These are phyloP conservation scores for Boletus vinaceobasis DNA, from an alignment of 768 basidiomycete species.

Conservation along the genomic window DNA sequence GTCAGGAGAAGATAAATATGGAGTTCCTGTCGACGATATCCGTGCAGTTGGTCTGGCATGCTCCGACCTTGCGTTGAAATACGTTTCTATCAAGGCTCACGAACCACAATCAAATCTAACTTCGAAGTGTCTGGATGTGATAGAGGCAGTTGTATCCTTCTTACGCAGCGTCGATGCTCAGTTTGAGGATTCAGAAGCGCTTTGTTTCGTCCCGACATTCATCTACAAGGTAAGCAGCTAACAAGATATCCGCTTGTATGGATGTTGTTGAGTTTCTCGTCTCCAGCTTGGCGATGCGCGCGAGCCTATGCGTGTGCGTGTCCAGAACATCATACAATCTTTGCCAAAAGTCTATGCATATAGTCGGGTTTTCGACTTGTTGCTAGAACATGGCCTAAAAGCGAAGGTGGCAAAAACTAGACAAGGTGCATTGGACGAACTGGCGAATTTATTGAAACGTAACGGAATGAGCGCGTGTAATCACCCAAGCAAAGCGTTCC, in stretches of 20 bases:
- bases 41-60: slow-evolving; percentile 75
- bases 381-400: slow-evolving; percentile 85
- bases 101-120: slow-evolving; percentile 89
- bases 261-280: slow-evolving; percentile 1
- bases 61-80: slow-evolving; percentile 90
- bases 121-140: slow-evolving; percentile 83
- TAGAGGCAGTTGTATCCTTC: slow-evolving; percentile 75
- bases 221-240: slow-evolving; percentile 70
- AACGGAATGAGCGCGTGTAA: slow-evolving; percentile 77
- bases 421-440: slow-evolving; percentile 81
- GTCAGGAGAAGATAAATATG: slow-evolving; percentile 53
- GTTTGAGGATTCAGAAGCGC: slow-evolving; percentile 80
- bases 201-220: slow-evolving; percentile 85
- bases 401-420: slow-evolving; percentile 91
- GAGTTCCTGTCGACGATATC: slow-evolving; percentile 43
- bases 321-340: slow-evolving; percentile 80
- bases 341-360: slow-evolving; percentile 90
- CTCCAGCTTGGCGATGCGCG: slow-evolving; percentile 87
- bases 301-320: slow-evolving; percentile 74
- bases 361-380: slow-evolving; percentile 83
- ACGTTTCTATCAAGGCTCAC: slow-evolving; percentile 84
- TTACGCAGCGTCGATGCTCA: slow-evolving; percentile 71
- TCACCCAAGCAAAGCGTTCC: slow-evolving; percentile 78
- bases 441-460: slow-evolving; percentile 71
- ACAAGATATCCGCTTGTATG: background rate